A percentile compares a stretch with the other conserved stretches of the same genome.
Evolutionary conservation across 2,329 filamentous ascomycete species (phyloP).

Genomic region (Gliomastix tumulicola): DNA sequence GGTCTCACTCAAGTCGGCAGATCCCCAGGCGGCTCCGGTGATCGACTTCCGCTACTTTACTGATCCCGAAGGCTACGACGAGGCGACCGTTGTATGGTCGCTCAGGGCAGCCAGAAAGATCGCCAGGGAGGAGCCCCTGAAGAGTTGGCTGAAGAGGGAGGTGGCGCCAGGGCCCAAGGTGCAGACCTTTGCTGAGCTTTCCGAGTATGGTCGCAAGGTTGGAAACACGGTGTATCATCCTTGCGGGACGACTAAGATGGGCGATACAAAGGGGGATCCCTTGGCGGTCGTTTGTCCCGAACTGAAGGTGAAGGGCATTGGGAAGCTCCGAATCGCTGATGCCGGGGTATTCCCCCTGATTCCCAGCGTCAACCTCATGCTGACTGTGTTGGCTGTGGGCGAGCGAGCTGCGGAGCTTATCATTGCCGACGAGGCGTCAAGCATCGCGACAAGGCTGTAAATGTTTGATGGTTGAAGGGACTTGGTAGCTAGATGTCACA

Average conservation of each 20-base stretch:
- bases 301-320: slow-evolving; percentile 65
- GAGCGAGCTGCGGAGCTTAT: slow-evolving; percentile 83
- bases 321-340: slow-evolving; percentile 72
- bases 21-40: slow-evolving; percentile 71
- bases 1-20: slow-evolving; percentile 68
- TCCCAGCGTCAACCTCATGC: slow-evolving; percentile 81
- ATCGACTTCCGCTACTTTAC: slow-evolving; percentile 89
- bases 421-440: slow-evolving; percentile 53
- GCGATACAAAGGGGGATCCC: slow-evolving; percentile 59
- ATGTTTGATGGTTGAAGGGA: too few relatives aligned
- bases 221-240: slow-evolving; percentile 90
- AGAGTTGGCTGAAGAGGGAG: slow-evolving; percentile 75
- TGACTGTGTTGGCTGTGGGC: slow-evolving; percentile 77
- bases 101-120: slow-evolving; percentile 69
- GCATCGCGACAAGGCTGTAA: slow-evolving; percentile 21
- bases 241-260: slow-evolving; percentile 86
- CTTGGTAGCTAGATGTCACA: too few relatives aligned
- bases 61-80: slow-evolving; percentile 77
- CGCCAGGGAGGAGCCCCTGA: slow-evolving; percentile 69
- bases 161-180: slow-evolving; percentile 69
- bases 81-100: slow-evolving; percentile 70
- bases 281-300: slow-evolving; percentile 74
- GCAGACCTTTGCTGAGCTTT: slow-evolving; percentile 71
- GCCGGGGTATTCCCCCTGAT: slow-evolving; percentile 85
- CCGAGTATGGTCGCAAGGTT: slow-evolving; percentile 70